Conservation (phyloP, 1,139 yeast species). For the Saccharomyces hybrid region DNA sequence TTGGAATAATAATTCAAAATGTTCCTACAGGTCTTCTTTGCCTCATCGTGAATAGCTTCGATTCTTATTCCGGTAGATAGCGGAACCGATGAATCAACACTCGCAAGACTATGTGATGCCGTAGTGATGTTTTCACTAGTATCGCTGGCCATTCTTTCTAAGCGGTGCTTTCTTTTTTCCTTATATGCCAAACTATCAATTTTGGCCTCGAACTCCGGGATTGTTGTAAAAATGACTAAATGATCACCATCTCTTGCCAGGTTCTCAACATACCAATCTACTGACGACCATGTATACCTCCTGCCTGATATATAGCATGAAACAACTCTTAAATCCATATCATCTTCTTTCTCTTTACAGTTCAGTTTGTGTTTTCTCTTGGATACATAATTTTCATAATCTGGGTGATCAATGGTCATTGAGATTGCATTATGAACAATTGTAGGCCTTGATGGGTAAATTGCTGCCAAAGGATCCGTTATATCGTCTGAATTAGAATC, state of each 20-base stretch:
- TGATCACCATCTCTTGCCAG: conserved; percentile 57
- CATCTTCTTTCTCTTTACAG: conserved; percentile 32
- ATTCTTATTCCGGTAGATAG: conserved; percentile 10
- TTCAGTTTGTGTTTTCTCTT: conserved; percentile 9
- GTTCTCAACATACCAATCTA: conserved; percentile 56
- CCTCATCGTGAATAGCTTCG: conserved; percentile 27
- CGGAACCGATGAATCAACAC: conserved; percentile 4
- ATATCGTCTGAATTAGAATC: conserved; percentile 5
- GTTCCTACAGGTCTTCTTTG: conserved; percentile 38
- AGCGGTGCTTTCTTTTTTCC: neutral
- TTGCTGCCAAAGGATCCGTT: conserved; percentile 19
- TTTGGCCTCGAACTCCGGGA: conserved; percentile 33
- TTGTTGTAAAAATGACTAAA: conserved; percentile 43
- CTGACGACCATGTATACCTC: conserved; percentile 61
- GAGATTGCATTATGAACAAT: conserved; percentile 46
- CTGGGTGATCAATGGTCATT: conserved; percentile 39
- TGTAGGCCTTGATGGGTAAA: conserved; percentile 49
- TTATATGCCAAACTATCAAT: conserved; percentile 8
- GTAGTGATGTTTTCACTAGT: conserved; percentile 1
- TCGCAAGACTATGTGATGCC: conserved; percentile 7
- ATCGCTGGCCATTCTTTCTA: conserved; percentile 6
- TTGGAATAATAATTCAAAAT: conserved; percentile 38
- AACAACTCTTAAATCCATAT: conserved; percentile 39
- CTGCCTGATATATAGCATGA: conserved; percentile 56
- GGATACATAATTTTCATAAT: conserved; percentile 30